Percentiles rank a stretch among this genome's conserved stretches.
Conservation (phyloP, 495 filamentous ascomycete genomes). For the Aspergillus leporis region DNA sequence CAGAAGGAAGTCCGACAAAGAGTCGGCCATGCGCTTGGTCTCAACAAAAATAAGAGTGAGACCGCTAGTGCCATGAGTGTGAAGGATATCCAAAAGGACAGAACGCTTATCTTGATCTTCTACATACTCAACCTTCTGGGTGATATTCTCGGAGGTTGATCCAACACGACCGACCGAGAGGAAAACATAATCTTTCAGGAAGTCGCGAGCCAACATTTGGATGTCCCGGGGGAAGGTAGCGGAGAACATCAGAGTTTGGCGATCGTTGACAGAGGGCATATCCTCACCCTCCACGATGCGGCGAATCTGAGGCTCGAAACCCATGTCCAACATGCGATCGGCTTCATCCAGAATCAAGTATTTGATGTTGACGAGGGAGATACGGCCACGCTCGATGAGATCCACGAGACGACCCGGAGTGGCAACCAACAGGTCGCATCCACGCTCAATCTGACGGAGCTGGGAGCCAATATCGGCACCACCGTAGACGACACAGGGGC, state of each 20-base stretch:
- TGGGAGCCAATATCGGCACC: conserved; percentile 98
- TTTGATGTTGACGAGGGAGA: conserved; percentile 95
- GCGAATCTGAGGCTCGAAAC: conserved; percentile 99
- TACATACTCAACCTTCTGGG: conserved; percentile 97
- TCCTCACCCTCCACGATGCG: conserved; percentile 97
- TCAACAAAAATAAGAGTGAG: conserved; percentile 98
- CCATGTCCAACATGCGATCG: conserved; percentile 99
- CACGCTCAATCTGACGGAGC: conserved; percentile 94
- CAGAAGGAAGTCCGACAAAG: conserved; percentile 94
- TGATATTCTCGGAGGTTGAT: conserved; percentile 99
- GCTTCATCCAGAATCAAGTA: conserved; percentile 99
- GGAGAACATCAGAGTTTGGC: conserved; percentile 99
- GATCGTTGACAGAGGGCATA: conserved; percentile 81
- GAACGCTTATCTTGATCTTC: conserved; percentile 97
- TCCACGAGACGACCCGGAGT: conserved; percentile 97
- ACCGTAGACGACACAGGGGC: conserved; percentile 97
- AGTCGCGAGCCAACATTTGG: conserved; percentile 97
- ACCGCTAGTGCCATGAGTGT: conserved; percentile 82
- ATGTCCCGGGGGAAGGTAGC: conserved; percentile 99
- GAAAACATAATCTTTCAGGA: conserved; percentile 98
- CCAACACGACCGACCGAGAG: conserved; percentile 97
- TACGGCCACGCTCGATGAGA: conserved; percentile 96
- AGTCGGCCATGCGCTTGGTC: conserved; percentile 99
- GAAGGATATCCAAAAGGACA: conserved; percentile 93
- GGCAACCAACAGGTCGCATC: conserved; percentile 95